phyloP scores from a whole-genome alignment of 768 basidiomycete species.

The Termitomyces eurrhizus region DNA sequence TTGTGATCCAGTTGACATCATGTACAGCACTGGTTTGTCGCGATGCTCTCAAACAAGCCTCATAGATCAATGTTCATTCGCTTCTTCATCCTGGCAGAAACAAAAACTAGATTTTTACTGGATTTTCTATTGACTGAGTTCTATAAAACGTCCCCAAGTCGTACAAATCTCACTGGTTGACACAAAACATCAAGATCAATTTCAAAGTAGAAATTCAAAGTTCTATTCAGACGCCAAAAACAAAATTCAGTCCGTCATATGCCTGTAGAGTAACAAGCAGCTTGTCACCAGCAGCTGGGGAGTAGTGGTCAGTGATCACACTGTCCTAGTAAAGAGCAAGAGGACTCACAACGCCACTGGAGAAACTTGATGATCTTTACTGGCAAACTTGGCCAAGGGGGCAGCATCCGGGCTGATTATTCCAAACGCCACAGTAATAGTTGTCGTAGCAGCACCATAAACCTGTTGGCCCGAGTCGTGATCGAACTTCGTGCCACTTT shows the following conservation, averaged over 20 bases:
- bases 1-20: too few species aligned
- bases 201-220: neutral
- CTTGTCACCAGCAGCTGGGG: neutral
- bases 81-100: too few species aligned
- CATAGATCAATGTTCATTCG: neutral
- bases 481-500: neutral
- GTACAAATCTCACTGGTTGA: neutral
- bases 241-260: neutral
- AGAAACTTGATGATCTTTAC: neutral
- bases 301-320: neutral
- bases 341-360: neutral
- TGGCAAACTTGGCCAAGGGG: neutral
- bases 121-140: too few species aligned
- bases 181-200: neutral
- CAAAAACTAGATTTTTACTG: too few species aligned
- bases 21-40: neutral
- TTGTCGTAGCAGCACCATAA: neutral
- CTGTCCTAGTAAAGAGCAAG: neutral
- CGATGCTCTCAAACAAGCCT: neutral
- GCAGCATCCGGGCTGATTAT: neutral
- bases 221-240: neutral
- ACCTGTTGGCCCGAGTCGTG: neutral
- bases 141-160: neutral
- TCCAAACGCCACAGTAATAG: neutral
- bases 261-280: neutral